Conservation (phyloP, 371 early-diverging fungal genomes). For the Mortierella sp. region DNA sequence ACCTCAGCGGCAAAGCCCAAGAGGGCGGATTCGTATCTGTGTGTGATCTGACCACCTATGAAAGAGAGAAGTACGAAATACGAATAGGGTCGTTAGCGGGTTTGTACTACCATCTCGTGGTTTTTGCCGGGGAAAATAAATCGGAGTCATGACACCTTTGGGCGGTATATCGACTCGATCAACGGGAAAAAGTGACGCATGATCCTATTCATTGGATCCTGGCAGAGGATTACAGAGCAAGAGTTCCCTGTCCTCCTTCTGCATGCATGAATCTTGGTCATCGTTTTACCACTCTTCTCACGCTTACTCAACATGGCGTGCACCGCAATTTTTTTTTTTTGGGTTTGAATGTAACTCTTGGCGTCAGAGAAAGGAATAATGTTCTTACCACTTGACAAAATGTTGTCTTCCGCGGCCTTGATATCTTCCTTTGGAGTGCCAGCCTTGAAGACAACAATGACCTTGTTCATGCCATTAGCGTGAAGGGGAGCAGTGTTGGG, state of each 20-base stretch:
- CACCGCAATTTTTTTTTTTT: too few relatives aligned
- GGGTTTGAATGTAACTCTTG: not conserved
- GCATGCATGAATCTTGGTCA: too few relatives aligned
- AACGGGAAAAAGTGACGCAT: too few relatives aligned
- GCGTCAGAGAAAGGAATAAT: not conserved
- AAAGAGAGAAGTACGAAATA: too few relatives aligned
- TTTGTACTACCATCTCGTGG: not conserved
- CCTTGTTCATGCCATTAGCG: conserved; percentile 12
- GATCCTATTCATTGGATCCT: too few relatives aligned
- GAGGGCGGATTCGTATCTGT: conserved; percentile 31
- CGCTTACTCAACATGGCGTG: too few relatives aligned
- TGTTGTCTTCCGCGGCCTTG: conserved; percentile 50
- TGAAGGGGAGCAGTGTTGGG: not conserved
- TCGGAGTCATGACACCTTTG: too few relatives aligned
- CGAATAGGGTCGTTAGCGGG: not conserved
- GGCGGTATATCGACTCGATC: too few relatives aligned
- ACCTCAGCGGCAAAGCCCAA: conserved; percentile 60
- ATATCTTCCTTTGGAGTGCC: conserved; percentile 63
- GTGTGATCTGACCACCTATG: conserved; percentile 41
- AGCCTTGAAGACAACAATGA: conserved; percentile 43
- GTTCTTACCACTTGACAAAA: conserved; percentile 54
- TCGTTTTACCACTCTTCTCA: too few relatives aligned
- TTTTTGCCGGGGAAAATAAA: too few relatives aligned
- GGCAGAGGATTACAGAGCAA: too few relatives aligned
- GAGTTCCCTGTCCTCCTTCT: too few relatives aligned